phyloP scores from a whole-genome alignment of 306 rosid species.

The Dalbergia oliveri region DNA sequence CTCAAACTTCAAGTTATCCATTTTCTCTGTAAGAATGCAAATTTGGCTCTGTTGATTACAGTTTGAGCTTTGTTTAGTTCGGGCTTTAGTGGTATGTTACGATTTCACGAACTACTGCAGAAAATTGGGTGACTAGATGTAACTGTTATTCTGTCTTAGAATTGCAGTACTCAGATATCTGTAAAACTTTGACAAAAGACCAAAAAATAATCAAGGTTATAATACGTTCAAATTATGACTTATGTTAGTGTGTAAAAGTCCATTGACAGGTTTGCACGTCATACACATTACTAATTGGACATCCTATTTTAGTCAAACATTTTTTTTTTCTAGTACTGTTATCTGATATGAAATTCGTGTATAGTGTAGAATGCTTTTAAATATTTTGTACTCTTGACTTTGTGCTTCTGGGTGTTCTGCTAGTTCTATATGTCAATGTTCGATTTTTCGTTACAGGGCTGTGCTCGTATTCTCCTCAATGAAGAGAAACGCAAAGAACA shows the following conservation, averaged over 20 bases:
- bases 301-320: slow-evolving; percentile 24
- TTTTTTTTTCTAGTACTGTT: slow-evolving; percentile 1
- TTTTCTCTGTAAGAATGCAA: slow-evolving; percentile 13
- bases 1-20: background rate
- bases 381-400: slow-evolving; percentile 14
- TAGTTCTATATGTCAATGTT: slow-evolving; percentile 38
- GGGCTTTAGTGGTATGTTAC: slow-evolving; percentile 7
- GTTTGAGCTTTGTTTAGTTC: slow-evolving; percentile 23
- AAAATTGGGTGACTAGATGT: background rate
- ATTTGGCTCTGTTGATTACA: slow-evolving; percentile 18
- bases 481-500: slow-evolving; percentile 52
- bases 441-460: slow-evolving; percentile 62
- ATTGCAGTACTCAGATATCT: background rate
- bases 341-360: slow-evolving; percentile 24
- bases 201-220: background rate
- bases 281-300: slow-evolving; percentile 24
- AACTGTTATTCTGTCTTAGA: slow-evolving; percentile 17
- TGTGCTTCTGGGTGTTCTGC: slow-evolving; percentile 29
- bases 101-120: slow-evolving; percentile 3
- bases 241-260: background rate
- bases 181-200: slow-evolving; percentile 22
- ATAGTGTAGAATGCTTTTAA: slow-evolving; percentile 17
- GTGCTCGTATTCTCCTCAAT: slow-evolving; percentile 78
- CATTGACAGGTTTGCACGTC: slow-evolving; percentile 5
- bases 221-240: background rate